Evolutionary conservation across 306 rosid species (phyloP), one percentile per base, ranked within the genome.

Genomic region (Alnus glutinosa): DNA sequence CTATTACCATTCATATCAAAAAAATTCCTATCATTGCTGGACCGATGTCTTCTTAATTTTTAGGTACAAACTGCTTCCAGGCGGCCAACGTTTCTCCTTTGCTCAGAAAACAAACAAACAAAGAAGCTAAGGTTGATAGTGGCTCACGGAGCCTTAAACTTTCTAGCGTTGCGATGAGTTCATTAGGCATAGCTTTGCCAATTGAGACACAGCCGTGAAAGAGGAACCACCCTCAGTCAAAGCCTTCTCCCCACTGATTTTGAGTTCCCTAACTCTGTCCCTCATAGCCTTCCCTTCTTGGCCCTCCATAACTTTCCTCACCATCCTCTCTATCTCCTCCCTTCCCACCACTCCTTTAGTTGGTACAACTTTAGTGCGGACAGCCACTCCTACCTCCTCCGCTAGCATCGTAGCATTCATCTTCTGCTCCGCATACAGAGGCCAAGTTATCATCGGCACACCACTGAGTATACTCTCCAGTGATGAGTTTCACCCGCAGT

Each of bases 191-290:
- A 72, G n/a, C 2, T 19, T 0, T 2, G 71, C 61, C 44, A 75
- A 18, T 10, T 10, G 44, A 30, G 75, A 28, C 70, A 75, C 3
- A 2, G 79, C 58, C 16, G n/a, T 55, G 28, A 44, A 74, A 0
- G 83, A 80, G 1, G 71, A 80, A 0, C 83, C 83, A 34, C 50
- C 75, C 11, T 67, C 49, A 7, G 5, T 12, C 1, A 36, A 14
- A 4, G 70, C 79, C 15, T 30, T 32, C 66, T 55, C 71, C 2
- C 75, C 79, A 55, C 52, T 75, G 11, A 7, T 5, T 58, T 72
- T 72, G 2, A 72, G 13, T 51, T 50, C 58, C 58, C 1, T 72
- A 5, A 72, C 23, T 32, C 75, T 14, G 2, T n/a, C 62, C 28
- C 44, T 50, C 47, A 72, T 50, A 32, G 13, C 62, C 30, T 66